Percentiles rank a stretch among this genome's conserved stretches.
These are phyloP conservation scores for Botrytis tulipae DNA, from an alignment of 2,329 filamentous ascomycete genomes.

Conservation along the genomic window DNA sequence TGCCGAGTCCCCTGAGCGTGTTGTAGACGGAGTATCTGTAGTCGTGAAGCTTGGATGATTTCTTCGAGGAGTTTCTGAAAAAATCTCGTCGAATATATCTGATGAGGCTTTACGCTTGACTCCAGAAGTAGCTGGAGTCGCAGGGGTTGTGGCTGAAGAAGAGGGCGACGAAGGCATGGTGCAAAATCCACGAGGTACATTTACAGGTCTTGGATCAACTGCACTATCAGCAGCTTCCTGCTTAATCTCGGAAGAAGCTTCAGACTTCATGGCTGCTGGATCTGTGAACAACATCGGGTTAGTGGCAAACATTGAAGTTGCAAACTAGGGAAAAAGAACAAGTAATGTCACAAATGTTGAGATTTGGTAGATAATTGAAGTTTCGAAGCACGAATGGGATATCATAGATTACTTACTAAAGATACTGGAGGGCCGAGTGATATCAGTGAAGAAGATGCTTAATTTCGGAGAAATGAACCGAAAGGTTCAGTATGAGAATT, in stretches of 20 bases:
- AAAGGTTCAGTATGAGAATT: accelerated
- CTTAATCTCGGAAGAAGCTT: not conserved
- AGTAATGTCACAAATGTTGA: too few relatives aligned
- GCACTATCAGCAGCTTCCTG: not conserved
- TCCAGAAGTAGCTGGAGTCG: not conserved
- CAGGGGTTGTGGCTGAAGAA: not conserved
- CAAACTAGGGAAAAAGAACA: too few relatives aligned
- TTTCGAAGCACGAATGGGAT: not conserved
- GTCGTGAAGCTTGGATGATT: accelerated
- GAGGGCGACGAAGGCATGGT: not conserved
- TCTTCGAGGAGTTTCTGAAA: not conserved
- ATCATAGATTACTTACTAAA: not conserved
- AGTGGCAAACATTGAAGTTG: not conserved
- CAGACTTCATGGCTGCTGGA: not conserved
- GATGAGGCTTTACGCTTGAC: not conserved
- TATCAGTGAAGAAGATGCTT: not conserved
- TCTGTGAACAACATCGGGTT: not conserved
- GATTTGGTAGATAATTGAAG: too few relatives aligned
- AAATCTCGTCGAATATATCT: not conserved
- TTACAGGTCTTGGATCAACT: not conserved
- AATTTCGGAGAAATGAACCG: not conserved
- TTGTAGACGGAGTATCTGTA: not conserved
- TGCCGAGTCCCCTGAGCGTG: not conserved
- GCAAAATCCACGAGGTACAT: not conserved
- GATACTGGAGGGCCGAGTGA: not conserved